These are phyloP conservation scores for Prunus mume DNA, from an alignment of 306 rosid genomes.

Conservation along the genomic window DNA sequence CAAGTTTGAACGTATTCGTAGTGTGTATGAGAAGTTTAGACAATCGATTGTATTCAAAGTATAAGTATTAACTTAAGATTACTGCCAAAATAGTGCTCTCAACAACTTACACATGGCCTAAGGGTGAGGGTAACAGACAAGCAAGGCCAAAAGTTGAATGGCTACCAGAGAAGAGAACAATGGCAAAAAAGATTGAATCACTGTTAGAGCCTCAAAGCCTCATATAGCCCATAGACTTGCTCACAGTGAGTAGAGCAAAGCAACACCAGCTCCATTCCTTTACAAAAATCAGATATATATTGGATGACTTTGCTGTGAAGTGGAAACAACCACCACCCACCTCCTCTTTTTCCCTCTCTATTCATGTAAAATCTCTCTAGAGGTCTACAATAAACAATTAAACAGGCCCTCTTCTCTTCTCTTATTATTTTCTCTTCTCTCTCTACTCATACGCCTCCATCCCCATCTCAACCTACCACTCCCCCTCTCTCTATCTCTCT, in stretches of 20 bases:
- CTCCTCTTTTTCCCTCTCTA: neutral
- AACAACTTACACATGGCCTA: too few relatives aligned
- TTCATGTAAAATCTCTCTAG: neutral
- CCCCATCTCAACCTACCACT: slow-evolving; percentile 39
- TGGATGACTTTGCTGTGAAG: neutral
- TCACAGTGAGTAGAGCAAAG: neutral
- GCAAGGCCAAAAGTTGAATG: neutral
- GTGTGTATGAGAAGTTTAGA: too few relatives aligned
- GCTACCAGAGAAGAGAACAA: neutral
- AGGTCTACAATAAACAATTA: neutral
- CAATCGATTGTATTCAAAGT: too few relatives aligned
- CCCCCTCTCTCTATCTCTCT: slow-evolving; percentile 21
- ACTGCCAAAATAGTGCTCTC: too few relatives aligned
- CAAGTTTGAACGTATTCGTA: accelerated
- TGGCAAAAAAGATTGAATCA: neutral
- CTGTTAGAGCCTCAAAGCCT: neutral
- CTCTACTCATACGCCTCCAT: slow-evolving; percentile 10
- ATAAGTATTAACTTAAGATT: too few relatives aligned
- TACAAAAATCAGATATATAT: neutral
- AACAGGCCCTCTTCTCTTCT: neutral
- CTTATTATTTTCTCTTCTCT: neutral
- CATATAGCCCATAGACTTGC: neutral
- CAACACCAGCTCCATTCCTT: neutral
- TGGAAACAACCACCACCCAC: slow-evolving; percentile 14
- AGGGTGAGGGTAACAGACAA: neutral